phyloP scores from a whole-genome alignment of 768 basidiomycete genomes.

The Auricularia sp. region DNA sequence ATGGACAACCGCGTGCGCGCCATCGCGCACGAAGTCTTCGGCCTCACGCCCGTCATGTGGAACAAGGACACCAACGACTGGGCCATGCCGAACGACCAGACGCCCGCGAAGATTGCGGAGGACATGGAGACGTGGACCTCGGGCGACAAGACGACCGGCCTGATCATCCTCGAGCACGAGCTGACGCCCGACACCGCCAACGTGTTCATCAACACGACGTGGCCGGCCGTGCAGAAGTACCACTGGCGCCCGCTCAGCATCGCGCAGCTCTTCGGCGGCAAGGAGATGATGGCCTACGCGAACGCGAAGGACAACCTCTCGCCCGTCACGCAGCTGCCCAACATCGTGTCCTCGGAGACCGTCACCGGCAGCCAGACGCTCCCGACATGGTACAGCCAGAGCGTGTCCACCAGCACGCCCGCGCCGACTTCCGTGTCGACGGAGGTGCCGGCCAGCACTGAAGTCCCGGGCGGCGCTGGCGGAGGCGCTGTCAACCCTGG shows the following conservation, averaged over 20 bases:
- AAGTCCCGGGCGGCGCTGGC: conserved; percentile 13
- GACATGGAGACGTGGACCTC: conserved; percentile 48
- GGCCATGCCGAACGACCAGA: conserved; percentile 22
- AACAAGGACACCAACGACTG: conserved; percentile 81
- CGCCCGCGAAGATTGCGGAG: conserved; percentile 33
- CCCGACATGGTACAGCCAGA: neutral
- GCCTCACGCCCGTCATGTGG: conserved; percentile 78
- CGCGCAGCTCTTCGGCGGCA: conserved; percentile 23
- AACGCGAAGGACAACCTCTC: conserved; percentile 18
- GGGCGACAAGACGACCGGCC: conserved; percentile 60
- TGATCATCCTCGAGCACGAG: conserved; percentile 83
- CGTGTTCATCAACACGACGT: conserved; percentile 52
- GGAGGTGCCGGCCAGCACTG: neutral
- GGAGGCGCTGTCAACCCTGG: neutral
- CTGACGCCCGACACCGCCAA: conserved; percentile 45
- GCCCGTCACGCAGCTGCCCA: neutral
- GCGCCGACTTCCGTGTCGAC: neutral
- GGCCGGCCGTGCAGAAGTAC: conserved; percentile 49
- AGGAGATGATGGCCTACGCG: neutral
- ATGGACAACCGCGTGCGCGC: conserved; percentile 74
- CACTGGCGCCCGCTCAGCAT: conserved; percentile 64
- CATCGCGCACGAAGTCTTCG: conserved; percentile 81
- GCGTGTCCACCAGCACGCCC: neutral
- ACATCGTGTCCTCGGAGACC: neutral
- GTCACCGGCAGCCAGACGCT: neutral